Percentiles rank a stretch among this genome's conserved stretches.
Evolutionary conservation across 2,329 filamentous ascomycete species (phyloP).

Genomic region (Pyrenochaeta sp.): DNA sequence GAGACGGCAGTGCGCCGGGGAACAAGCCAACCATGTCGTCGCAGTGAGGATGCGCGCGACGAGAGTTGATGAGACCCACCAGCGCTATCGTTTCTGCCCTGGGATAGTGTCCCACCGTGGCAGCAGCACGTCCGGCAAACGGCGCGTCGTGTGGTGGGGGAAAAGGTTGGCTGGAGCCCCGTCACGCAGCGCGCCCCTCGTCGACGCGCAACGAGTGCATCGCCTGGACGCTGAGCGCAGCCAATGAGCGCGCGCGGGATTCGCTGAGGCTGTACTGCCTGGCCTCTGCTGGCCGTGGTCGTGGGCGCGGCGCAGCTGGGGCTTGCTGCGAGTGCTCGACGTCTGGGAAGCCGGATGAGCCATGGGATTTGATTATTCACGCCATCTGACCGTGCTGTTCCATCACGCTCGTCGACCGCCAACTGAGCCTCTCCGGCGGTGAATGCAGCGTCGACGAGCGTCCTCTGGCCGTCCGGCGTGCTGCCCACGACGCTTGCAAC

Average conservation of each 20-base stretch:
- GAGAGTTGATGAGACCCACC: constrained; percentile 26
- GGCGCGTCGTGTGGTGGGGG: constrained; percentile 10
- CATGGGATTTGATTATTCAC: constrained; percentile 15
- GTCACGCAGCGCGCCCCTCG: constrained; percentile 10
- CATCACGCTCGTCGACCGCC: too few species aligned
- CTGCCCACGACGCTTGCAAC: constrained; percentile 2
- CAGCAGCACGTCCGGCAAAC: constrained; percentile 9
- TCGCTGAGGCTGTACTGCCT: constrained; percentile 19
- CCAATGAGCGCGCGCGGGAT: constrained; percentile 11
- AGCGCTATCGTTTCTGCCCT: constrained; percentile 32
- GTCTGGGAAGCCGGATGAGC: constrained; percentile 2
- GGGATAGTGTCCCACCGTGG: constrained; percentile 21
- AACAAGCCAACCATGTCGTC: constrained; percentile 6
- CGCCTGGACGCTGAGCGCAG: constrained; percentile 3
- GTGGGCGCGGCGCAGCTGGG: constrained; percentile 14
- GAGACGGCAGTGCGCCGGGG: constrained; percentile 13
- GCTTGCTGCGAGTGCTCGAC: constrained; percentile 1
- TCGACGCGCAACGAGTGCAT: constrained; percentile 6
- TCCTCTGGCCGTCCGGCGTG: neutral
- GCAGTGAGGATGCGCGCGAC: constrained; percentile 16
- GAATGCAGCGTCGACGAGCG: neutral
- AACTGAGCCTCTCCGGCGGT: neutral
- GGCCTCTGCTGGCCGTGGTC: neutral
- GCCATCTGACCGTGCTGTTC: constrained; percentile 16
- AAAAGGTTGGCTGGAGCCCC: constrained; percentile 16